Percentiles rank a stretch among this genome's conserved stretches.
Evolutionary conservation across 495 filamentous ascomycete genomes (phyloP).

Genomic region (Immersiella caudata): DNA sequence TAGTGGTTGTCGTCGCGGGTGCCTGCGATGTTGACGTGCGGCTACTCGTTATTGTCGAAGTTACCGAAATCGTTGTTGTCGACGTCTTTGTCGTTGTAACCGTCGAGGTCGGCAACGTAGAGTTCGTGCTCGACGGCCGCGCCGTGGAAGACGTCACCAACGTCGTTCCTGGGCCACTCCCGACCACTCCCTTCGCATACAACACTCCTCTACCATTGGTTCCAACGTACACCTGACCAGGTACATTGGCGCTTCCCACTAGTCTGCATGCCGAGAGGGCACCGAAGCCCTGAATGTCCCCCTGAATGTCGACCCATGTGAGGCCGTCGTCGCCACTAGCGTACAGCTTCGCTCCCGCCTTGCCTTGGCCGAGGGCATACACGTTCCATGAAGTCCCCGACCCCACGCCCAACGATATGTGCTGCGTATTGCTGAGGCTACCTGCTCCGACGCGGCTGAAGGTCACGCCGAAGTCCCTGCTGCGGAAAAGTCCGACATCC

Average conservation of each 20-base stretch:
- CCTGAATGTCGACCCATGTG: conserved; percentile 58
- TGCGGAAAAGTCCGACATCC: conserved; percentile 56
- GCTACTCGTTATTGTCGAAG: conserved; percentile 9
- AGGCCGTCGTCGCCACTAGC: conserved; percentile 52
- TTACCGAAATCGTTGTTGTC: conserved; percentile 22
- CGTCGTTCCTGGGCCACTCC: conserved; percentile 13
- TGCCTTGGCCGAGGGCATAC: conserved; percentile 54
- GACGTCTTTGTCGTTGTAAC: conserved; percentile 22
- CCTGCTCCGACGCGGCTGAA: conserved; percentile 45
- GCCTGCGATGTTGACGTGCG: not conserved
- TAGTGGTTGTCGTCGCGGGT: conserved; percentile 9
- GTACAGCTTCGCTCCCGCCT: conserved; percentile 50
- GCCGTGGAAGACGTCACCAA: conserved; percentile 19
- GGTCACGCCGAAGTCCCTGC: conserved; percentile 50
- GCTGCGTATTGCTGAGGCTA: conserved; percentile 44
- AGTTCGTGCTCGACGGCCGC: conserved; percentile 9
- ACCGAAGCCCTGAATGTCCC: conserved; percentile 53
- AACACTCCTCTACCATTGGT: conserved; percentile 63
- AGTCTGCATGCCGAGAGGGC: conserved; percentile 48
- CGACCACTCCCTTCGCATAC: conserved; percentile 43
- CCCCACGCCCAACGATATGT: conserved; percentile 50
- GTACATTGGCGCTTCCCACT: conserved; percentile 52
- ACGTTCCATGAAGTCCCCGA: conserved; percentile 45
- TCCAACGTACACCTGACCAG: conserved; percentile 59
- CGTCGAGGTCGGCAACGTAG: conserved; percentile 8